Evolutionary conservation across 2,329 filamentous ascomycete genomes (phyloP), one percentile per base, ranked within the genome.

Genomic region (Ilyonectria mors-panacis): DNA sequence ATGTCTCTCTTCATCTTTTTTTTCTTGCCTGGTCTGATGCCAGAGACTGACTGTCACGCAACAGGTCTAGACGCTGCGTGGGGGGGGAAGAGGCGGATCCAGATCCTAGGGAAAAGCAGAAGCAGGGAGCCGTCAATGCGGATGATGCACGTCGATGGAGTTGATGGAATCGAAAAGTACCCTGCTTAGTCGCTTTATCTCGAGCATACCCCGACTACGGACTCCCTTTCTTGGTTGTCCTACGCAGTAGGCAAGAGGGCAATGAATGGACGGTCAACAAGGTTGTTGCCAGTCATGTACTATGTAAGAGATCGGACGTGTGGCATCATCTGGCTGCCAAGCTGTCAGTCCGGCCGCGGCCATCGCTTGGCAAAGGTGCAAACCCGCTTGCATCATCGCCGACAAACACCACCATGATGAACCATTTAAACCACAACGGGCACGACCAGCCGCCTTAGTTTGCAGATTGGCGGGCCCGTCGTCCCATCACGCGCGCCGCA

Each of bases 381-480:
- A 48, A 48, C 62, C 37, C 10, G 33, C 44, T 59, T 37, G 30
- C 57, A 37, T 30, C 37, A 28, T 55, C 35, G 35, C 59, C 47
- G 19, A 57, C 45, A 47, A 54, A 42, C 55, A 65, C 44, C 28
- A 47, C 54, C 47, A 65, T 33, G 39, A 65, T 33, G 37, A 51
- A 35, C 50, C 50, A 39, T 50, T 57, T 45, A 48, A 33, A 44
- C 45, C 33, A 42, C 35, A 51, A 39, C 17, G 21, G 44, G 33
- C 56, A 44, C 42, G 37, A 44, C 55, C 62, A 65, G 33, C 55
- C 51, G 30, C 19, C 30, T 55, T 59, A 59, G 62, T 55, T 54
- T 65, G 56, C 55, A 65, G 63, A 55, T 51, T 48, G 63, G 56
- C 50, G 56, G 56, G n/a, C 33, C 48, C 26, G 39, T 50, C 50